Evolutionary conservation across 2,329 filamentous ascomycete species (phyloP), one percentile per base, ranked within the genome.

Genomic region (Curvularia verruculosa): DNA sequence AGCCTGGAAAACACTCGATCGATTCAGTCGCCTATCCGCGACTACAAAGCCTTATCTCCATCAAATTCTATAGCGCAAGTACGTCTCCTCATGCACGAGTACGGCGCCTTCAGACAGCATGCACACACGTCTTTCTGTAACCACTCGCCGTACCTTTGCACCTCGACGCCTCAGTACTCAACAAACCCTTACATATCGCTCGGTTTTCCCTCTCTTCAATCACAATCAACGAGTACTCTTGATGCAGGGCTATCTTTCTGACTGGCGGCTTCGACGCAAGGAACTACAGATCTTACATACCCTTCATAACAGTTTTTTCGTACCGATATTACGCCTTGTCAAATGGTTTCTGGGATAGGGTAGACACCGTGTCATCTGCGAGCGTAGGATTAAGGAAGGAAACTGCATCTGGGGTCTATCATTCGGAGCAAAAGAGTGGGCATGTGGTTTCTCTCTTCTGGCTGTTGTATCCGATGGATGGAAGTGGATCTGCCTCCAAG

Each of bases 321-420:
- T 73, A 78, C 13, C 49, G 34, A 34, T 69, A 73, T 19, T 58
- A 47, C 1, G 60, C 67, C 6, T 64, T 59, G 5, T 67, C 69
- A 36, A 74, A 72, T 6, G 72, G 66, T 1, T 70, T 75, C 0
- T 58, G 31, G 0, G 70, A 62, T 6, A 60, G 50, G 1, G 73
- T 76, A 9, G 75, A 72, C 13, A 78, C 65, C 0, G 71, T 72
- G 18, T 72, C 72, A 39, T 66, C 49, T 4, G 68, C 56, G 21
- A 80, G 65, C 3, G 73, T 78, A 66, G 79, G 79, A 45, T 56
- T 68, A 2, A 77, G 77, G 0, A 80, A n/a, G 68, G 19, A 66
- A 74, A 51, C 65, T 67, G 59, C 79, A 80, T 58, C 76, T 76
- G 0, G 74, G 68, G 7, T 54, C 70, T 50, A 73, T 77, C 18